These are phyloP conservation scores for Yarrowia bubula DNA, from an alignment of 805 yeast genomes.

Conservation along the genomic window DNA sequence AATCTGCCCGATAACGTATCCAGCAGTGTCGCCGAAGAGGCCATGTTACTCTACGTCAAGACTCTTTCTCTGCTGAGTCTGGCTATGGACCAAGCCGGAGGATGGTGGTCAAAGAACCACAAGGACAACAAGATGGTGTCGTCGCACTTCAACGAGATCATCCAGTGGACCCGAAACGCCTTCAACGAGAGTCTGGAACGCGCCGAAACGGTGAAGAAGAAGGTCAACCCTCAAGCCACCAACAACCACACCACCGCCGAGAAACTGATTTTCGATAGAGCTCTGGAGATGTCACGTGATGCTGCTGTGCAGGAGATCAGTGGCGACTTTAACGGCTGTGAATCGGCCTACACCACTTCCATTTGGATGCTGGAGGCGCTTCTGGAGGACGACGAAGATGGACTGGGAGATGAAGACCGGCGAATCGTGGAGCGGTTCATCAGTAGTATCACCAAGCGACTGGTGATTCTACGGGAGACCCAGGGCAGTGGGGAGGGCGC, in stretches of 20 bases:
- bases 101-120: conserved; percentile 74
- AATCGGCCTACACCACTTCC: conserved; percentile 83
- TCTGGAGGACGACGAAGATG: conserved; percentile 48
- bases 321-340: conserved; percentile 74
- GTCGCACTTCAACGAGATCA: conserved; percentile 46
- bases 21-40: conserved; percentile 69
- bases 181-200: conserved; percentile 86
- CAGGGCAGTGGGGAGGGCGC: not conserved
- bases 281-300: conserved; percentile 84
- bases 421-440: conserved; percentile 78
- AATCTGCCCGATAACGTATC: conserved; percentile 31
- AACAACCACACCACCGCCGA: conserved; percentile 54
- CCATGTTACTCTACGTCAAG: conserved; percentile 80
- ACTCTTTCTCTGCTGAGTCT: conserved; percentile 75
- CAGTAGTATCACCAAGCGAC: conserved; percentile 74
- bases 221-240: conserved; percentile 42
- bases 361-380: conserved; percentile 95
- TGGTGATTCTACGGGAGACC: conserved; percentile 66
- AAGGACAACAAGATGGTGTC: conserved; percentile 39
- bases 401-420: conserved; percentile 68
- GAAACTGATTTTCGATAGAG: conserved; percentile 85
- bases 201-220: conserved; percentile 71
- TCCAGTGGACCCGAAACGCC: conserved; percentile 87
- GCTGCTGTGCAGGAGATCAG: conserved; percentile 84
- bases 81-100: conserved; percentile 82